A percentile compares a stretch with the other conserved stretches of the same genome.
phyloP scores from a whole-genome alignment of 345 rosid genomes.

The Eutrema japonicum region DNA sequence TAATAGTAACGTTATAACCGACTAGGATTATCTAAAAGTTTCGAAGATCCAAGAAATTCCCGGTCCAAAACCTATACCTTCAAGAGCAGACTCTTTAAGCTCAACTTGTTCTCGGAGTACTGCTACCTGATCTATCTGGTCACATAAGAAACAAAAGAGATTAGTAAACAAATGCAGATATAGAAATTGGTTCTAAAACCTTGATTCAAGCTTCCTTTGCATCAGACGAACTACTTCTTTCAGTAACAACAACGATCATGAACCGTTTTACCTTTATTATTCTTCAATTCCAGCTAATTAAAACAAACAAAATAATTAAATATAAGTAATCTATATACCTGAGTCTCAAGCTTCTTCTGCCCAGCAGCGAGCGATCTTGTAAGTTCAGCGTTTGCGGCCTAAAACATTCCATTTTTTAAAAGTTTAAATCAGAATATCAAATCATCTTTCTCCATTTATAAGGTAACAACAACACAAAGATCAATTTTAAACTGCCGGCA shows the following conservation, averaged over 20 bases:
- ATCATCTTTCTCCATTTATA: conserved; percentile 12
- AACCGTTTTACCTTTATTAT: not conserved
- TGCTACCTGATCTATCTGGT: conserved; percentile 72
- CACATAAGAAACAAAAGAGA: conserved; percentile 35
- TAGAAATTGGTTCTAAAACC: conserved; percentile 2
- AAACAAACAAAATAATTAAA: conserved; percentile 18
- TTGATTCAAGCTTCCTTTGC: conserved; percentile 31
- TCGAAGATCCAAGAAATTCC: too few relatives aligned
- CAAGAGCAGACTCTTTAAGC: conserved; percentile 70
- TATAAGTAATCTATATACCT: conserved; percentile 60
- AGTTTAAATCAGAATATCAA: conserved; percentile 20
- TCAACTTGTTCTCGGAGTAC: conserved; percentile 71
- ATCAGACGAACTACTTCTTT: conserved; percentile 11
- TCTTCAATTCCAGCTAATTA: not conserved
- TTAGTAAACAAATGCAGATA: conserved; percentile 19
- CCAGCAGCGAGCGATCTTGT: conserved; percentile 78
- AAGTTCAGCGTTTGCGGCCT: conserved; percentile 90
- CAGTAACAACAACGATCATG: conserved; percentile 7
- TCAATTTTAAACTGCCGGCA: conserved; percentile 10
- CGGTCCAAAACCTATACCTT: conserved; percentile 52
- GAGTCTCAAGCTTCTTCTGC: conserved; percentile 82
- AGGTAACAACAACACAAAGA: conserved; percentile 19
- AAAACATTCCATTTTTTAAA: conserved; percentile 44
- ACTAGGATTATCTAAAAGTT: too few relatives aligned
- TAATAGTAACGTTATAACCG: too few relatives aligned